A percentile compares a stretch with the other conserved stretches of the same genome.
phyloP scores from a whole-genome alignment of 495 filamentous ascomycete species.

The Aspergillus baeticus region DNA sequence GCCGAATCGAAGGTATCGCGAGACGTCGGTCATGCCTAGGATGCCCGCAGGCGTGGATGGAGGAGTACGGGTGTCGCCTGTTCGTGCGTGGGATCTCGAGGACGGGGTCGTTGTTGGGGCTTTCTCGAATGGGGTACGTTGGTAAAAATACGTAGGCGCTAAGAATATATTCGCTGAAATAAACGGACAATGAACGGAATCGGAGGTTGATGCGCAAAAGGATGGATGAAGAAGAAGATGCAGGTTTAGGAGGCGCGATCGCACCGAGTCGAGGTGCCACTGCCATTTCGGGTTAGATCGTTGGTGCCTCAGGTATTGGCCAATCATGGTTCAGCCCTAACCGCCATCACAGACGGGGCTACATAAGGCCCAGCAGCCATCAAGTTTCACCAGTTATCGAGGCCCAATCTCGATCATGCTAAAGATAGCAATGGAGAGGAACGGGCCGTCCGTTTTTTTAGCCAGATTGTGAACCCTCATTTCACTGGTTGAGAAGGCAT shows the following conservation, averaged over 20 bases:
- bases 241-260: background rate
- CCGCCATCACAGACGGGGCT: no score
- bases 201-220: background rate
- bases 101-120: background rate
- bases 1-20: background rate
- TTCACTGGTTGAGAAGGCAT: no score
- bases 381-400: no score
- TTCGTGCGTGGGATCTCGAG: background rate
- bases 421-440: no score
- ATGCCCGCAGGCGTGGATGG: background rate
- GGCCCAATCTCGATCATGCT: no score
- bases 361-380: no score
- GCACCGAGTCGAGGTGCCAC: background rate
- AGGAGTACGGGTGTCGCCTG: background rate
- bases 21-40: slow-evolving; percentile 1
- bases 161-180: no score
- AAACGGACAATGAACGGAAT: background rate
- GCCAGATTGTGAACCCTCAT: no score
- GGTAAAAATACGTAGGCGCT: background rate
- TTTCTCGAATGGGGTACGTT: no score
- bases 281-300: background rate
- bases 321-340: background rate
- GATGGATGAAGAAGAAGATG: background rate
- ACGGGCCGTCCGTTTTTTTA: no score
- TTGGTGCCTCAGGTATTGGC: background rate